Conservation (phyloP, 805 yeast genomes). For the Aciculoconidium aculeatum region DNA sequence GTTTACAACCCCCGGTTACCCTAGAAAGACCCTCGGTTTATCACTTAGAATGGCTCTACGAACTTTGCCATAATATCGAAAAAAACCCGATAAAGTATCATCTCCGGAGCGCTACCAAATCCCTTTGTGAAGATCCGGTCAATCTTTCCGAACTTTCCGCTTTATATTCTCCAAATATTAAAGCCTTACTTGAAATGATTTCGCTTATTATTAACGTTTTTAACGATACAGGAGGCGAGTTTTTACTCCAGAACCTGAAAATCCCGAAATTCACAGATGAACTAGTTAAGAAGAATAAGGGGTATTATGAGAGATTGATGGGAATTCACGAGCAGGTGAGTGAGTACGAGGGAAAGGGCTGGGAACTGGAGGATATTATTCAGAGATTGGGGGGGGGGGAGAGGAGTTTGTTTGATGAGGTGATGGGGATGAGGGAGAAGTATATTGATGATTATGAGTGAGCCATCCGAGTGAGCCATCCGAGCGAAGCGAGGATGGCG, state of each 20-base stretch:
- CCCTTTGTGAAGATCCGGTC: slow-evolving; percentile 26
- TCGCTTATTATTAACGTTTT: slow-evolving; percentile 27
- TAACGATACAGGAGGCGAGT: slow-evolving; percentile 26
- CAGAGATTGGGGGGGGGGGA: slow-evolving; percentile 19
- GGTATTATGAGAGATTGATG: slow-evolving; percentile 16
- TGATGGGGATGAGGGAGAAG: slow-evolving; percentile 20
- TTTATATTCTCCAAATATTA: slow-evolving; percentile 13
- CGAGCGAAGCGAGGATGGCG: neutral
- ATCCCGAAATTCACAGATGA: slow-evolving; percentile 27
- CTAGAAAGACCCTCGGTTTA: slow-evolving; percentile 8
- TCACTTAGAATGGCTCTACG: slow-evolving; percentile 29
- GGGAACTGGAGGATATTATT: slow-evolving; percentile 35
- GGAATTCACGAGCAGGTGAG: slow-evolving; percentile 20
- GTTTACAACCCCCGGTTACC: neutral
- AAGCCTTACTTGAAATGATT: slow-evolving; percentile 19
- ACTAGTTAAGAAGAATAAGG: slow-evolving; percentile 16
- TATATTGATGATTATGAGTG: slow-evolving; percentile 20
- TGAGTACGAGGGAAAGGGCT: slow-evolving; percentile 30
- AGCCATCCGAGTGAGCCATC: slow-evolving; percentile 1
- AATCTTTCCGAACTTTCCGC: slow-evolving; percentile 29
- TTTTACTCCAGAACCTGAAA: slow-evolving; percentile 30
- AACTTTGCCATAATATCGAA: slow-evolving; percentile 42
- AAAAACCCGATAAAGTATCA: slow-evolving; percentile 44
- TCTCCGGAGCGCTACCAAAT: slow-evolving; percentile 34
- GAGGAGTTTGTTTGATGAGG: slow-evolving; percentile 19